Conservation (phyloP, 2,329 filamentous ascomycete species). For the Arthrobotrys pseudoclavata region DNA sequence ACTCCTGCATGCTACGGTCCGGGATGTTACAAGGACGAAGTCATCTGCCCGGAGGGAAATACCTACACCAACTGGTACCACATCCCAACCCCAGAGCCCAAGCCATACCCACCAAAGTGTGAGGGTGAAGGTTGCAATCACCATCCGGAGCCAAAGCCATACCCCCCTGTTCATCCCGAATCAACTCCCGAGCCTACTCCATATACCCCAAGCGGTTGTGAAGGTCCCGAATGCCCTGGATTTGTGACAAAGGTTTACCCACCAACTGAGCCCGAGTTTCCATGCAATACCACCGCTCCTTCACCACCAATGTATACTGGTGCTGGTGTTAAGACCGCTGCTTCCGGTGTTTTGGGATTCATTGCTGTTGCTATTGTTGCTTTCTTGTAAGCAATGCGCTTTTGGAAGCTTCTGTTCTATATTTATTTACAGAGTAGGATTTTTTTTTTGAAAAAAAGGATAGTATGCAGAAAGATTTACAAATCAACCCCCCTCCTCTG, state of each 20-base stretch:
- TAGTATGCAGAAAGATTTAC: neutral
- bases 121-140: no score
- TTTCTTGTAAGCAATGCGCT: slow-evolving; percentile 34
- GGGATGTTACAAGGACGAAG: slow-evolving; percentile 36
- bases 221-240: slow-evolving; percentile 34
- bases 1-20: slow-evolving; percentile 64
- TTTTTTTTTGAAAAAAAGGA: neutral
- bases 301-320: slow-evolving; percentile 55
- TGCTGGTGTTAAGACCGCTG: slow-evolving; percentile 48
- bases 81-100: slow-evolving; percentile 14
- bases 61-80: slow-evolving; percentile 50
- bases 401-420: neutral
- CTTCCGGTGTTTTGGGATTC: slow-evolving; percentile 47
- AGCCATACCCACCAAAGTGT: slow-evolving; percentile 10
- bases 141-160: slow-evolving; percentile 10
- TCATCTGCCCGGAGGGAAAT: slow-evolving; percentile 37
- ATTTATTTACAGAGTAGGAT: neutral
- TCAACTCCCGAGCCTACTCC: slow-evolving; percentile 6
- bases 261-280: slow-evolving; percentile 17
- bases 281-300: slow-evolving; percentile 54
- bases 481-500: neutral
- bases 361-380: slow-evolving; percentile 36
- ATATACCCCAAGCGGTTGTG: slow-evolving; percentile 7
- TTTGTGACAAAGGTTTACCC: slow-evolving; percentile 35
- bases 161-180: neutral